phyloP scores from a whole-genome alignment of 768 basidiomycete species.

The Agrocybe chaxingu region DNA sequence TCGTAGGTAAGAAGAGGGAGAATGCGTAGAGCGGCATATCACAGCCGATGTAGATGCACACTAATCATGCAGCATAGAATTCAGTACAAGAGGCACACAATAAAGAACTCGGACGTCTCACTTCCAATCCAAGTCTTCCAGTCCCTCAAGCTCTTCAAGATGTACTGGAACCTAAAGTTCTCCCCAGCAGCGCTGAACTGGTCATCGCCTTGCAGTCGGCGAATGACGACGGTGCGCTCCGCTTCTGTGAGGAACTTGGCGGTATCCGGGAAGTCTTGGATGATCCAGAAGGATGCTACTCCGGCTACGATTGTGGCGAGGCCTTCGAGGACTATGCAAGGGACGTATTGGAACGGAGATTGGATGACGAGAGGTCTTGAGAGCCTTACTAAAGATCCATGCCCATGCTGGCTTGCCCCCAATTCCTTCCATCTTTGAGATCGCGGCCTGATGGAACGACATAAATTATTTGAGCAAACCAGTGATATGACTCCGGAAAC shows the following conservation, averaged over 20 bases:
- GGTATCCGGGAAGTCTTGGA: conserved; percentile 82
- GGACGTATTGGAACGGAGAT: too few species aligned
- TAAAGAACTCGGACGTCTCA: conserved; percentile 11
- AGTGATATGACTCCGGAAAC: conserved; percentile 2
- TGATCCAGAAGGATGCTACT: conserved; percentile 65
- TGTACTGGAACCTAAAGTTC: conserved; percentile 51
- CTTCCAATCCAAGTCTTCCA: conserved; percentile 72
- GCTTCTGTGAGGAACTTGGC: conserved; percentile 71
- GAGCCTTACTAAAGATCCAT: conserved; percentile 63
- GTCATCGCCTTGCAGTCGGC: conserved; percentile 61
- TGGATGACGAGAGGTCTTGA: neutral
- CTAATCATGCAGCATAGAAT: conserved; percentile 23
- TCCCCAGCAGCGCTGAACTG: conserved; percentile 77
- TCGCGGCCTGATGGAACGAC: conserved; percentile 41
- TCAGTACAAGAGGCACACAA: too few species aligned
- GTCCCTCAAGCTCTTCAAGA: conserved; percentile 57
- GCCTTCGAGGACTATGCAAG: conserved; percentile 52
- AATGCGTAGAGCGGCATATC: conserved; percentile 77
- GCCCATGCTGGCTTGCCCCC: conserved; percentile 65
- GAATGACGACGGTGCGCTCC: conserved; percentile 64
- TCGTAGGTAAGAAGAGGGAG: conserved; percentile 73
- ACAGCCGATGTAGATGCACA: conserved; percentile 51
- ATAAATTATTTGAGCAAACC: too few species aligned
- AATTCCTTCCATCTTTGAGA: conserved; percentile 69
- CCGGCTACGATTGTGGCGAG: conserved; percentile 65